phyloP scores from a whole-genome alignment of 2,329 filamentous ascomycete genomes.

The Diaporthe caulivora region DNA sequence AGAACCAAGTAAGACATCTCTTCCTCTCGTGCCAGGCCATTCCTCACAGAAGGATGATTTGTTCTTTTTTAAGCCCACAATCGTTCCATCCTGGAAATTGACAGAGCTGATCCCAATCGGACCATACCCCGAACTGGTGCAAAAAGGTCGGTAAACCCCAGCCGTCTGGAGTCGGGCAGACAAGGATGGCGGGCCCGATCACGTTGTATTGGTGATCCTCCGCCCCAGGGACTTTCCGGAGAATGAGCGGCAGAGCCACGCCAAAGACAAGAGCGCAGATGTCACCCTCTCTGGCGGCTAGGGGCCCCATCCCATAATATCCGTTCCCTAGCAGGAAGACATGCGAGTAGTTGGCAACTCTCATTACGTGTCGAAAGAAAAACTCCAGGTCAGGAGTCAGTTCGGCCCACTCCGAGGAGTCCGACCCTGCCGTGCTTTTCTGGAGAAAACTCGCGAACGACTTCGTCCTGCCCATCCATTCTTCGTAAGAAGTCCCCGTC shows the following conservation, averaged over 20 bases:
- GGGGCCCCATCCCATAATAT: neutral
- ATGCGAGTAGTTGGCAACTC: accelerated
- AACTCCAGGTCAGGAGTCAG: neutral
- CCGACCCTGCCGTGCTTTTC: neutral
- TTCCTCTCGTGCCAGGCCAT: neutral
- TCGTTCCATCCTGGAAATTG: neutral
- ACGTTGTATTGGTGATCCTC: neutral
- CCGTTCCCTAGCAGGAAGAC: neutral
- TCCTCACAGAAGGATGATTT: neutral
- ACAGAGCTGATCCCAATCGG: neutral
- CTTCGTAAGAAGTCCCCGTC: accelerated
- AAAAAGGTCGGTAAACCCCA: accelerated
- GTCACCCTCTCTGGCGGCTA: neutral
- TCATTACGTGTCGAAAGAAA: neutral
- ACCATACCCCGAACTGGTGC: accelerated
- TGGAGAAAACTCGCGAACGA: neutral
- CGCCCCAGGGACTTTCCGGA: neutral
- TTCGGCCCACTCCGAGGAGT: neutral
- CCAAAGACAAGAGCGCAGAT: neutral
- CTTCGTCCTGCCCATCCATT: neutral
- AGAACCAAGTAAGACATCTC: neutral
- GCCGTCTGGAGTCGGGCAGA: neutral
- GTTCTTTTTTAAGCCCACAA: neutral
- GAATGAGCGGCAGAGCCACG: neutral
- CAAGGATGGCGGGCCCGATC: neutral